phyloP scores from a whole-genome alignment of 1,284 basidiomycete species.

The Pisolithus thermaeus region DNA sequence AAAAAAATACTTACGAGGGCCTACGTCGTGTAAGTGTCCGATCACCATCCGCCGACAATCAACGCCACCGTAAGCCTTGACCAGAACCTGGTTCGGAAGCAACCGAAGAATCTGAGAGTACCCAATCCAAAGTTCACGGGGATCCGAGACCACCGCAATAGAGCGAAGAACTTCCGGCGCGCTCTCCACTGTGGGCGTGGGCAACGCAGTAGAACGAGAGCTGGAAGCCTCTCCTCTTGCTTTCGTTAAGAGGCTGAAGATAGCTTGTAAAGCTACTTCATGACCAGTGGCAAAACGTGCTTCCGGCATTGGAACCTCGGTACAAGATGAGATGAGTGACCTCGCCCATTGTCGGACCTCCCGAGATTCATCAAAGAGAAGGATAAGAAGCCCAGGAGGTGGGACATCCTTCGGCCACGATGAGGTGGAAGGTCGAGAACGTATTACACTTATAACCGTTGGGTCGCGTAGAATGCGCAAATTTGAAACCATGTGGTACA shows the following conservation, averaged over 20 bases:
- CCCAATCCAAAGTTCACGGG: conserved; percentile 48
- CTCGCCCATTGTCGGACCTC: conserved; percentile 57
- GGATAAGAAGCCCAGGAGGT: conserved; percentile 54
- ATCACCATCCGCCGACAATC: conserved; percentile 49
- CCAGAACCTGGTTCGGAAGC: conserved; percentile 44
- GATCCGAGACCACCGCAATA: conserved; percentile 34
- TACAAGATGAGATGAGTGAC: conserved; percentile 33
- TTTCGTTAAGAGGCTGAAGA: conserved; percentile 25
- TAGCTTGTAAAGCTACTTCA: conserved; percentile 35
- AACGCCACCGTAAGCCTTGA: conserved; percentile 30
- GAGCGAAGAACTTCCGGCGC: conserved; percentile 4
- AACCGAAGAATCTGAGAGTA: conserved; percentile 46
- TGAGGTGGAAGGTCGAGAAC: conserved; percentile 35
- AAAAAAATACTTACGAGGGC: conserved; percentile 47
- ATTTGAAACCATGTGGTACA: conserved; percentile 69
- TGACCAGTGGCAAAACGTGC: conserved; percentile 45
- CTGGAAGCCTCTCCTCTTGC: conserved; percentile 1
- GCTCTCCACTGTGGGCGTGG: conserved; percentile 3
- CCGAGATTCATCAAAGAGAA: conserved; percentile 47
- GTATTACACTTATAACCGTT: conserved; percentile 42
- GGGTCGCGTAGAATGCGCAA: conserved; percentile 51
- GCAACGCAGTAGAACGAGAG: background rate
- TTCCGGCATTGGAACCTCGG: conserved; percentile 39
- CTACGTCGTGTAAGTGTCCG: conserved; percentile 58
- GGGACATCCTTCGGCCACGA: conserved; percentile 55